Evolutionary conservation across 2,329 filamentous ascomycete genomes (phyloP), one percentile per base, ranked within the genome.

Genomic region (Tolypocladium sp.): DNA sequence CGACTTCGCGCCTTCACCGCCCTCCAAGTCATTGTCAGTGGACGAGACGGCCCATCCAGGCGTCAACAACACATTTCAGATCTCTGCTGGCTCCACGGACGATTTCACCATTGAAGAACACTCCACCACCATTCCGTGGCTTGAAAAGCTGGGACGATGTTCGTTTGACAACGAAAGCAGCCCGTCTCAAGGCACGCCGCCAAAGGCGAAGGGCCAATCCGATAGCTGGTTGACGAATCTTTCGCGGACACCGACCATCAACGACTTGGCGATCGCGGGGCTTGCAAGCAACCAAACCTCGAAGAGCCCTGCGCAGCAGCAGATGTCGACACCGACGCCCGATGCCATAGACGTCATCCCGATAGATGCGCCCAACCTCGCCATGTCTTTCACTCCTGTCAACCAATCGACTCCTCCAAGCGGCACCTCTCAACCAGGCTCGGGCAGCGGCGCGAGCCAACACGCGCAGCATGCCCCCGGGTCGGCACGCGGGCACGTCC

Each of bases 371-470:
- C 58, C 61, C 2, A 60, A 60, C 7, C 57, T 61, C 20, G 64
- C 59, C 9, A 58, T 63, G 13, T 66, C 68, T 1, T 70, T 69
- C 30, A 71, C 65, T 12, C 65, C 69, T 20, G 66, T 71, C 38
- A 22, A 51, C 46, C 49, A 52, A 13, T 12, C 12, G 7, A 22
- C 30, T 22, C 30, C 30, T n/a, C 49, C 20, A 5, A 35, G 15
- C 30, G 9, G 30, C 30, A 15, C 30, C 20, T 6, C 4, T 7
- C 49, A 22, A 12, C 10, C 30, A 52, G 20, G 9, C 8, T n/a
- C 30, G 20, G 30, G 20, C 17, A 35, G 49, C 2, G 49, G 17
- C 5, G 33, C 9, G 49, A 22, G 30, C 37, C 58, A 58, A 41
- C 58, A 52, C 33, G 30, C 30, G 25, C 46, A 35, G 53, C 42